These are phyloP conservation scores for Dioszegia hungarica DNA, from an alignment of 768 basidiomycete species.

Conservation along the genomic window DNA sequence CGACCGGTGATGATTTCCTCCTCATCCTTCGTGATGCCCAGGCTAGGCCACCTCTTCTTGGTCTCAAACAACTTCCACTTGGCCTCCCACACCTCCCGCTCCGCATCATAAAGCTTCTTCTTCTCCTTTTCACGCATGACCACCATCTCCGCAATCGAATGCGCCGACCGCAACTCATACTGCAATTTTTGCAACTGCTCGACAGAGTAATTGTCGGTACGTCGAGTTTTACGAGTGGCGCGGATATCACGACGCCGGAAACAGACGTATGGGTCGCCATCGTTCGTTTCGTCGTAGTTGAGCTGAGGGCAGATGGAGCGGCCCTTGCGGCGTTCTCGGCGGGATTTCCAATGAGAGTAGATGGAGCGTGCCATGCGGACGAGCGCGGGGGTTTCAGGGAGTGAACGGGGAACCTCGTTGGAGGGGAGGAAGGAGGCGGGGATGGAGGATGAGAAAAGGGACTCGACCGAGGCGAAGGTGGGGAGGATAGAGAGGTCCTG, in stretches of 20 bases:
- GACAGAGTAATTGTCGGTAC: slow-evolving; percentile 79
- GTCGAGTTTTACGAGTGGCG: slow-evolving; percentile 85
- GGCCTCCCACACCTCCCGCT: slow-evolving; percentile 69
- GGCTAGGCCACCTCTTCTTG: slow-evolving; percentile 60
- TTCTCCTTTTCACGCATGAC: slow-evolving; percentile 71
- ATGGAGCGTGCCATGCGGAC: slow-evolving; percentile 65
- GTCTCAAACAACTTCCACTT: slow-evolving; percentile 70
- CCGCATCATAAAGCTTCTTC: slow-evolving; percentile 59
- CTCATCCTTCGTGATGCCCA: slow-evolving; percentile 50
- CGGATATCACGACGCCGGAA: slow-evolving; percentile 94
- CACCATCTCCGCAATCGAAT: slow-evolving; percentile 67
- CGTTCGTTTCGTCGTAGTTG: slow-evolving; percentile 87
- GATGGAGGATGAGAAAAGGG: slow-evolving; percentile 61
- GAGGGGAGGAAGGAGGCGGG: slow-evolving; percentile 64
- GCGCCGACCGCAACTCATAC: slow-evolving; percentile 64
- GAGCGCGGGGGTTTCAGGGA: slow-evolving; percentile 63
- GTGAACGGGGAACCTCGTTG: slow-evolving; percentile 63
- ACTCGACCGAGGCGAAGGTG: slow-evolving; percentile 54
- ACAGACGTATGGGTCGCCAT: slow-evolving; percentile 88
- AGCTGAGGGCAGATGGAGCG: slow-evolving; percentile 79
- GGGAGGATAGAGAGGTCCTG: slow-evolving; percentile 48
- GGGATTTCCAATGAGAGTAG: slow-evolving; percentile 86
- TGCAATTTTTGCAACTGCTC: slow-evolving; percentile 82
- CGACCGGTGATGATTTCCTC: slow-evolving; percentile 47
- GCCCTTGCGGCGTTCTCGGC: slow-evolving; percentile 72